phyloP scores from a whole-genome alignment of 148 eudicot genomes.

The Amaranthus cruentus region DNA sequence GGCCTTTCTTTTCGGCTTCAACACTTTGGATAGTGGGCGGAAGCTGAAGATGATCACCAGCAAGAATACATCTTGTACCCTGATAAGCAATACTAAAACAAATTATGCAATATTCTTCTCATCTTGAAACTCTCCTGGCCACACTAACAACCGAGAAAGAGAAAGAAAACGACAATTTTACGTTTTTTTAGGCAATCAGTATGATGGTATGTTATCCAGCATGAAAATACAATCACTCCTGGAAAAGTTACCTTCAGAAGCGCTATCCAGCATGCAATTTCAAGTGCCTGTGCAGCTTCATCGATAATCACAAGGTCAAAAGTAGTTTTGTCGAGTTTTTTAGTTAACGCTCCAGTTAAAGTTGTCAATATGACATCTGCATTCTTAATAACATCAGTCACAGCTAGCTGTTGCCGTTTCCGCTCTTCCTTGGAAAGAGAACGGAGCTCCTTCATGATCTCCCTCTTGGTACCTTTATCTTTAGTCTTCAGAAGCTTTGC shows the following conservation, averaged over 20 bases:
- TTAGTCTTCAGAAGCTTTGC: slow-evolving; percentile 85
- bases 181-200: too few species aligned
- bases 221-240: background rate
- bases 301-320: slow-evolving; percentile 91
- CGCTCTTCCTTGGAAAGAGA: slow-evolving; percentile 87
- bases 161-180: background rate
- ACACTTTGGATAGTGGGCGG: slow-evolving; percentile 92
- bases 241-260: slow-evolving; percentile 59
- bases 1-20: slow-evolving; percentile 94
- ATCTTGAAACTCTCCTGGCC: background rate
- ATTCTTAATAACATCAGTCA: slow-evolving; percentile 81
- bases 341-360: slow-evolving; percentile 77
- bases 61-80: slow-evolving; percentile 90
- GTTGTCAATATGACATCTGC: slow-evolving; percentile 89
- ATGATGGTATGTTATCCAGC: background rate
- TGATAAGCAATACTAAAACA: slow-evolving; percentile 23
- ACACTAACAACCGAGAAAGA: background rate
- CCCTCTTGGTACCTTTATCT: slow-evolving; percentile 78
- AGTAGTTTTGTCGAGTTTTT: slow-evolving; percentile 58
- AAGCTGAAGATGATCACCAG: slow-evolving; percentile 91
- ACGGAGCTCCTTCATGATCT: slow-evolving; percentile 82
- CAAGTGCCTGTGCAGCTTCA: slow-evolving; percentile 99
- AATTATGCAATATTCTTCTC: background rate
- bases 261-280: slow-evolving; percentile 97
- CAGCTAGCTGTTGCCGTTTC: slow-evolving; percentile 94